Evolutionary conservation across 192 early-diverging fungal species (phyloP).

Genomic region (Gryganskiella cystojenkinii): DNA sequence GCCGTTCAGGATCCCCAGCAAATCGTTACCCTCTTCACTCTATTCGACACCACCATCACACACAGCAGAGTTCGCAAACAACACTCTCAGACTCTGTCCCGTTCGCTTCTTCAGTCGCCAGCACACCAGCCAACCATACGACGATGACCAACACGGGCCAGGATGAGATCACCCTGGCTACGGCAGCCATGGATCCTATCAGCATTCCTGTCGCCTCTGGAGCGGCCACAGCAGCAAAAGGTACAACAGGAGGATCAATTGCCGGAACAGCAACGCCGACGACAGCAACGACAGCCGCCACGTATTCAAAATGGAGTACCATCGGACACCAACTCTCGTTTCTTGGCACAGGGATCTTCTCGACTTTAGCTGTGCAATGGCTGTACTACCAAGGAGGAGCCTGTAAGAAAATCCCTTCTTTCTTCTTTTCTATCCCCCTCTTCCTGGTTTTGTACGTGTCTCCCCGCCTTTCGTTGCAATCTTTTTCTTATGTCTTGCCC

Average conservation of each 20-base stretch:
- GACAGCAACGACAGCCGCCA: not conserved
- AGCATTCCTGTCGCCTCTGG: not conserved
- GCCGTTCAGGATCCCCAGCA: no score
- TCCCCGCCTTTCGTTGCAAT: not conserved
- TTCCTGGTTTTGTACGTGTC: not conserved
- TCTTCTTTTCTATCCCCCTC: not conserved
- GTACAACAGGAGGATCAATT: not conserved
- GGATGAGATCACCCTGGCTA: constrained; percentile 12
- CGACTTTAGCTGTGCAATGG: constrained; percentile 65
- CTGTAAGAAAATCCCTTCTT: constrained; percentile 52
- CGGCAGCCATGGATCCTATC: constrained; percentile 10
- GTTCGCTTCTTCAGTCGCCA: not conserved
- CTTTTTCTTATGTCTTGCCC: not conserved
- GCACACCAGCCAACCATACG: not conserved
- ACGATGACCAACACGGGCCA: not conserved
- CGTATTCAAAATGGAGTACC: constrained; percentile 51
- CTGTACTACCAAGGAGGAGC: constrained; percentile 69
- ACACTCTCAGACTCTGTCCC: not conserved
- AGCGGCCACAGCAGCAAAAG: constrained; percentile 6
- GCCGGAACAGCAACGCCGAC: not conserved
- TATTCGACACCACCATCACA: no score
- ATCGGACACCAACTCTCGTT: constrained; percentile 60
- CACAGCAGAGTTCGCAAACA: no score
- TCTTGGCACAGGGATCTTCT: constrained; percentile 60
- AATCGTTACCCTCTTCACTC: no score